These are phyloP conservation scores for Aspergillus floridensis DNA, from an alignment of 2,329 filamentous ascomycete genomes.

Conservation along the genomic window DNA sequence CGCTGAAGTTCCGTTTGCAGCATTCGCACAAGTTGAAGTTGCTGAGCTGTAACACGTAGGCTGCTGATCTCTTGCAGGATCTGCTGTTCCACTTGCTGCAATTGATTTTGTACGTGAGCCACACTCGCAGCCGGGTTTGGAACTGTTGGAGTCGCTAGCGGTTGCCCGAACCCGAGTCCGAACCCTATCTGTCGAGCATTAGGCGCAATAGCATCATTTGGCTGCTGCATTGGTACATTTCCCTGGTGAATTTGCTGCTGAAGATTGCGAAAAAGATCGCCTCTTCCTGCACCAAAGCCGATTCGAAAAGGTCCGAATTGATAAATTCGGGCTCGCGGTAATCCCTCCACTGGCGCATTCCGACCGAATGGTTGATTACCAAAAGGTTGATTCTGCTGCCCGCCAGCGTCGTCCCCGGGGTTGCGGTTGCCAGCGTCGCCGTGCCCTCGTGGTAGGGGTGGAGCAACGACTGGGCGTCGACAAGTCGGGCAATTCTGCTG, in stretches of 20 bases:
- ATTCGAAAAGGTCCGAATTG: slow-evolving; percentile 73
- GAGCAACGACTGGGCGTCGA: slow-evolving; percentile 71
- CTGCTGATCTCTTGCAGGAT: slow-evolving; percentile 65
- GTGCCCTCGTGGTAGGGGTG: slow-evolving; percentile 28
- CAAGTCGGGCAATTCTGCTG: slow-evolving; percentile 98
- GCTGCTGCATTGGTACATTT: slow-evolving; percentile 40
- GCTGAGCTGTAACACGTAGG: slow-evolving; percentile 63
- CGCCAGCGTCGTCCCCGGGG: slow-evolving; percentile 23
- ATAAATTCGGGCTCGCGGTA: slow-evolving; percentile 59
- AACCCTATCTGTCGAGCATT: slow-evolving; percentile 41
- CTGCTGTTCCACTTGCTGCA: slow-evolving; percentile 66
- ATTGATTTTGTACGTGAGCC: slow-evolving; percentile 54
- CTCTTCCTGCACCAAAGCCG: slow-evolving; percentile 63
- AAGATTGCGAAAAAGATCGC: slow-evolving; percentile 63
- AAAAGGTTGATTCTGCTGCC: slow-evolving; percentile 30
- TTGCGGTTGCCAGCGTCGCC: slow-evolving; percentile 27
- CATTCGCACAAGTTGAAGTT: slow-evolving; percentile 65
- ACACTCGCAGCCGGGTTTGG: slow-evolving; percentile 21
- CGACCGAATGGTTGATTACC: slow-evolving; percentile 41
- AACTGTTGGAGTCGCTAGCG: slow-evolving; percentile 19
- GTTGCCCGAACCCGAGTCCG: slow-evolving; percentile 42
- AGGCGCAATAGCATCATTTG: slow-evolving; percentile 29
- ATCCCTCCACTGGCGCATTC: slow-evolving; percentile 38
- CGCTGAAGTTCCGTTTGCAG: slow-evolving; percentile 67
- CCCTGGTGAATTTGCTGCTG: slow-evolving; percentile 60